Evolutionary conservation across 441 rosid species (phyloP).

Genomic region (Gossypium gossypioides): DNA sequence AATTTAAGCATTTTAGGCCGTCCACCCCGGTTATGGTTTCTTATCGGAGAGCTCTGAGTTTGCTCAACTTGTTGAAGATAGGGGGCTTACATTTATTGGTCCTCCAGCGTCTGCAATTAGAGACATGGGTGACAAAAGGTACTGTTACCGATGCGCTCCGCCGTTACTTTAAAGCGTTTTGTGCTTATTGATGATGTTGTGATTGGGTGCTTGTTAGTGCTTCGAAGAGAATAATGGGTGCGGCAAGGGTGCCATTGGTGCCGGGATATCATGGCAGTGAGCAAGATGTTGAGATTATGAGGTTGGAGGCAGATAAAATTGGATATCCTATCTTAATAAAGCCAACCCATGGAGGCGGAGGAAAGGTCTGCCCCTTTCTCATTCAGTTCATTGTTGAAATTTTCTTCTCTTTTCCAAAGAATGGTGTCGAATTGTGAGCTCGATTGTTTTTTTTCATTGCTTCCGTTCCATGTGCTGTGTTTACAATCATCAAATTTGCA

Average conservation of each 20-base stretch:
- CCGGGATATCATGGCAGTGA: conserved; percentile 88
- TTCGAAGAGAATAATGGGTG: conserved; percentile 94
- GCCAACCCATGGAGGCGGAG: conserved; percentile 96
- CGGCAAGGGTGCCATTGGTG: conserved; percentile 89
- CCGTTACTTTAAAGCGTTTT: neutral
- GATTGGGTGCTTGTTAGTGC: conserved; percentile 37
- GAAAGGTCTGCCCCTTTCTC: conserved; percentile 49
- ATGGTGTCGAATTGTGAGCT: neutral
- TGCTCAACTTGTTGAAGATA: conserved; percentile 75
- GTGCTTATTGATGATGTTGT: conserved; percentile 11
- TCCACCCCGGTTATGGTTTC: conserved; percentile 93
- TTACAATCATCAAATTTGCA: neutral
- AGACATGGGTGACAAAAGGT: conserved; percentile 98
- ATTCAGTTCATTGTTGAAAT: neutral
- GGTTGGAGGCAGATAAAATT: conserved; percentile 76
- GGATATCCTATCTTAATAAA: conserved; percentile 84
- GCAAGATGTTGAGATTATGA: conserved; percentile 78
- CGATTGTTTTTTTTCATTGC: neutral
- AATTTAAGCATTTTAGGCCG: conserved; percentile 39
- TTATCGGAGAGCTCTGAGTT: conserved; percentile 77
- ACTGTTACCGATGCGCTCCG: neutral
- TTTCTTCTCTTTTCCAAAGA: neutral
- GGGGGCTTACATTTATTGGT: conserved; percentile 71
- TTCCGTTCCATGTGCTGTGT: neutral
- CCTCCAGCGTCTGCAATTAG: conserved; percentile 86